phyloP scores from a whole-genome alignment of 2,329 filamentous ascomycete genomes.

The Teratosphaeria epicoccoides region DNA sequence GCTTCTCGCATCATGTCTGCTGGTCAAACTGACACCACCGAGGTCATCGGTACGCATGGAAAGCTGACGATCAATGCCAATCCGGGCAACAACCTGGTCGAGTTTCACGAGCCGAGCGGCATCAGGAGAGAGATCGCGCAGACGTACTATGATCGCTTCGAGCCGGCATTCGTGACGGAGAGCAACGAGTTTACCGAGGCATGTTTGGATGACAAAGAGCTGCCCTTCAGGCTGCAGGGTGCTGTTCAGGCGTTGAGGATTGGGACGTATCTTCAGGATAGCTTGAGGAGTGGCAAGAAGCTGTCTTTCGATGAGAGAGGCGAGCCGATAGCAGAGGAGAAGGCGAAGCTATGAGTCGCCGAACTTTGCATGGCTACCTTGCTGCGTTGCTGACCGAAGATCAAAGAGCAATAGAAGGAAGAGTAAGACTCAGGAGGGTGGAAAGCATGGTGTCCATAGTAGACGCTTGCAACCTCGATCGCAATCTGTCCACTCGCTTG shows the following conservation, averaged over 20 bases:
- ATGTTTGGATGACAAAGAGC: conserved; percentile 44
- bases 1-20: conserved; percentile 56
- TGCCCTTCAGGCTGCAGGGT: conserved; percentile 47
- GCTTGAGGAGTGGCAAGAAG: conserved; percentile 35
- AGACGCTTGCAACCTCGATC: too few species aligned
- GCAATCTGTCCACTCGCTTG: too few species aligned
- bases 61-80: conserved; percentile 53
- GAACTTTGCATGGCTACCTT: not conserved
- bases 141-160: conserved; percentile 53
- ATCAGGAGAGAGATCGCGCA: conserved; percentile 50
- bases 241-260: conserved; percentile 52
- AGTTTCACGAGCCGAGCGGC: conserved; percentile 43
- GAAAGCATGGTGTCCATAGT: too few species aligned
- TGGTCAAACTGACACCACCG: conserved; percentile 56
- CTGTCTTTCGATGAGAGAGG: conserved; percentile 47
- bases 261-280: conserved; percentile 41
- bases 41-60: conserved; percentile 56
- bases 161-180: conserved; percentile 53
- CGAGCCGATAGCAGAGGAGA: conserved; percentile 28
- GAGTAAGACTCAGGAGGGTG: too few species aligned
- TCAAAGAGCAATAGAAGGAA: too few species aligned
- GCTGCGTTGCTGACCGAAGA: too few species aligned
- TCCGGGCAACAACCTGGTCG: conserved; percentile 45
- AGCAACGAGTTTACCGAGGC: conserved; percentile 52
- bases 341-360: conserved; percentile 7